Conservation (phyloP, 371 early-diverging fungal species). For the Gilbertella persicaria region DNA sequence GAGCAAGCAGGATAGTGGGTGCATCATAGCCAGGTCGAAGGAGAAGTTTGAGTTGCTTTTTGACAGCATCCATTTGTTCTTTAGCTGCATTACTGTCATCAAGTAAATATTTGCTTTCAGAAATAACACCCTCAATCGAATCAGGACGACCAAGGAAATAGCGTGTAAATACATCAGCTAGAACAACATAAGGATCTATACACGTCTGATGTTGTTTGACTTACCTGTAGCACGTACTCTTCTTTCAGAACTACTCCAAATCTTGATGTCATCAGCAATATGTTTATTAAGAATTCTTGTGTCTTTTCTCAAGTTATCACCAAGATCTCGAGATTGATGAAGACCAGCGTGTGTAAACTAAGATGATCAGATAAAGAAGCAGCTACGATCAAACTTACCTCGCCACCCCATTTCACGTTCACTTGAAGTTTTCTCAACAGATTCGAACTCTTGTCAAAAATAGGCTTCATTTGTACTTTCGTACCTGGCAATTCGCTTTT, state of each 20-base stretch:
- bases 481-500: slow-evolving; percentile 85
- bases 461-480: slow-evolving; percentile 92
- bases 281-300: slow-evolving; percentile 82
- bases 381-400: slow-evolving; percentile 41
- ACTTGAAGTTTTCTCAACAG: slow-evolving; percentile 78
- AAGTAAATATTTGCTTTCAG: slow-evolving; percentile 85
- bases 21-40: slow-evolving; percentile 58
- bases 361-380: not conserved
- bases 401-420: slow-evolving; percentile 97
- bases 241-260: slow-evolving; percentile 86
- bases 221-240: slow-evolving; percentile 87
- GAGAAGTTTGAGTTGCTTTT: slow-evolving; percentile 63
- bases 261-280: slow-evolving; percentile 83
- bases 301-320: slow-evolving; percentile 91
- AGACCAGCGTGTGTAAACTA: slow-evolving; percentile 94
- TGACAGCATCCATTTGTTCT: slow-evolving; percentile 88
- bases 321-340: slow-evolving; percentile 90
- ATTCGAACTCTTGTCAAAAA: slow-evolving; percentile 62
- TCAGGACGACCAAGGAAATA: slow-evolving; percentile 69
- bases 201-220: not conserved
- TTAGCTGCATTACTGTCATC: slow-evolving; percentile 96
- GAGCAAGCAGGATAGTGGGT: slow-evolving; percentile 36
- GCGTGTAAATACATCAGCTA: slow-evolving; percentile 77
- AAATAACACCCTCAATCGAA: slow-evolving; percentile 59
- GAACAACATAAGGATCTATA: not conserved